Evolutionary conservation across 305 asterid species (phyloP).

Genomic region (Solanum hybrid): DNA sequence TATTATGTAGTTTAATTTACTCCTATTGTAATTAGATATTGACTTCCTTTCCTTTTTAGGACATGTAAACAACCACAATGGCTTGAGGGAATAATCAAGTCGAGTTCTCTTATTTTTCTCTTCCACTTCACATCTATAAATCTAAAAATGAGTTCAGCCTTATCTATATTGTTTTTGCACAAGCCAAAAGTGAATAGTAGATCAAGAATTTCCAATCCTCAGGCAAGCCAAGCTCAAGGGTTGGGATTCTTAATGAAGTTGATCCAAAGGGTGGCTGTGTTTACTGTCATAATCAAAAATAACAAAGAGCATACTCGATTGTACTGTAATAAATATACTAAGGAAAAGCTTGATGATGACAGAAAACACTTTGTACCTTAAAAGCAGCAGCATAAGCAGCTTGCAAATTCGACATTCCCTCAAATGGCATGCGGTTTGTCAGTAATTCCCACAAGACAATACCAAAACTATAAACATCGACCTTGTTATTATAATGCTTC

Average conservation of each 20-base stretch:
- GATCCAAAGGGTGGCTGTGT: not conserved
- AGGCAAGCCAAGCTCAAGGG: not conserved
- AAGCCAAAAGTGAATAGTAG: not conserved
- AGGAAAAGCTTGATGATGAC: not conserved
- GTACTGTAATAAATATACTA: not conserved
- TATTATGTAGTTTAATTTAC: not conserved
- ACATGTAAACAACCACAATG: not conserved
- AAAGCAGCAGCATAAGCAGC: constrained; percentile 99
- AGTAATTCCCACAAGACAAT: constrained; percentile 85
- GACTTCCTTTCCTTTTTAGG: not conserved
- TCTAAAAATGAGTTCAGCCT: not conserved
- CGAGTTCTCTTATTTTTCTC: not conserved
- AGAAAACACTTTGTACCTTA: constrained; percentile 41
- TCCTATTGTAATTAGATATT: not conserved
- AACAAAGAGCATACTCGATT: not conserved
- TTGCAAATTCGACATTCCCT: constrained; percentile 96
- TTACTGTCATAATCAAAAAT: not conserved
- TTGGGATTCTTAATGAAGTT: not conserved
- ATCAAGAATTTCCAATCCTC: not conserved
- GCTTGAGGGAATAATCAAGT: not conserved
- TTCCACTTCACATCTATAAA: not conserved
- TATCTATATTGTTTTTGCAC: not conserved
- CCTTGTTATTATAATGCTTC: constrained; percentile 94
- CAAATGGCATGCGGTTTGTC: constrained; percentile 91
- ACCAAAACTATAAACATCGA: constrained; percentile 90